Evolutionary conservation across 2,329 filamentous ascomycete genomes (phyloP).

Genomic region (Cladophialophora exuberans): DNA sequence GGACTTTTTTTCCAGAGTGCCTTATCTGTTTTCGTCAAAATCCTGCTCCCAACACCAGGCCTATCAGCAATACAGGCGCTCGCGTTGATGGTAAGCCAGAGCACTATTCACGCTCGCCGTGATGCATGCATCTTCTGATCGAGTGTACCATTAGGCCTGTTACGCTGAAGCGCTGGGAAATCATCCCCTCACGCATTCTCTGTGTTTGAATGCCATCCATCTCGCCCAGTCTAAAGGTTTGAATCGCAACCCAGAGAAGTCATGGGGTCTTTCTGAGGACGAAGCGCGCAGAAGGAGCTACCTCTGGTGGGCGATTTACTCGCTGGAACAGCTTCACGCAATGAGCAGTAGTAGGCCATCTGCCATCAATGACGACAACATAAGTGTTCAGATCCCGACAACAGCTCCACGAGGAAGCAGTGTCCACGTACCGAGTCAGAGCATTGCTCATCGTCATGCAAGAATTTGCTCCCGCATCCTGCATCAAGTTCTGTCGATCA

Average conservation of each 20-base stretch:
- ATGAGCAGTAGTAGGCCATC: conserved; percentile 3
- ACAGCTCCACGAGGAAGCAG: neutral
- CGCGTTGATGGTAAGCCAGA: conserved; percentile 9
- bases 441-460: neutral
- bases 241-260: conserved; percentile 11
- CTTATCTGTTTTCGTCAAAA: conserved; percentile 12
- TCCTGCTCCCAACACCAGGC: conserved; percentile 12
- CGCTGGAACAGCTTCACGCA: conserved; percentile 4
- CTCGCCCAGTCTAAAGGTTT: conserved; percentile 16
- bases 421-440: neutral
- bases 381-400: conserved; percentile 6
- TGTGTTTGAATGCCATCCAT: conserved; percentile 16
- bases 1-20: conserved; percentile 11
- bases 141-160: no score
- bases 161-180: conserved; percentile 13
- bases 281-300: conserved; percentile 8
- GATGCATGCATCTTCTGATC: no score
- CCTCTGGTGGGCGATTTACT: conserved; percentile 16
- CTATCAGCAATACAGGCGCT: conserved; percentile 14
- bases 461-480: conserved; percentile 7
- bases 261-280: conserved; percentile 15
- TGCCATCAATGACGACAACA: conserved; percentile 14
- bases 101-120: neutral
- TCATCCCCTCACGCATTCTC: conserved; percentile 4
- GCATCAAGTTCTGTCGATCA: conserved; percentile 11